A percentile compares a stretch with the other conserved stretches of the same genome.
These are phyloP conservation scores for Paraphaeosphaeria sporulosa DNA, from an alignment of 2,329 filamentous ascomycete genomes.

Conservation along the genomic window DNA sequence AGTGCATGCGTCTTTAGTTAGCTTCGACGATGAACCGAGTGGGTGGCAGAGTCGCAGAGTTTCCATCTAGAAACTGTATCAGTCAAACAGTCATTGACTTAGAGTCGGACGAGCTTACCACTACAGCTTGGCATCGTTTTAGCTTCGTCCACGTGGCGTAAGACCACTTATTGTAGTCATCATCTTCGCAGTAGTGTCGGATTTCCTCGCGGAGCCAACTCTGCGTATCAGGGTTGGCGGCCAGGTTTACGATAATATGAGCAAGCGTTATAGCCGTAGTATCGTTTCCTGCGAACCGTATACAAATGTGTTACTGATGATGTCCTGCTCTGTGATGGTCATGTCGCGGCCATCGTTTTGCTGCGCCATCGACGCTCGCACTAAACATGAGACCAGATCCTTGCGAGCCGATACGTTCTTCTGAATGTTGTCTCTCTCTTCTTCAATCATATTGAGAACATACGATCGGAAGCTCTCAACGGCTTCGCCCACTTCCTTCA, in stretches of 20 bases:
- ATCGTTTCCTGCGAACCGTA: conserved; percentile 61
- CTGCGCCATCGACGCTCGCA: conserved; percentile 23
- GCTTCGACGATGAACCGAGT: conserved; percentile 16
- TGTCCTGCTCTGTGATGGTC: conserved; percentile 29
- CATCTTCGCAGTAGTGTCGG: conserved; percentile 15
- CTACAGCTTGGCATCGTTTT: conserved; percentile 54
- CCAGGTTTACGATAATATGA: conserved; percentile 53
- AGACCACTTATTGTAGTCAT: conserved; percentile 36
- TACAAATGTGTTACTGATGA: conserved; percentile 56
- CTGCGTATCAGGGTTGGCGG: conserved; percentile 55
- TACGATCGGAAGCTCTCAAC: conserved; percentile 20
- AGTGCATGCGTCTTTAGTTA: conserved; percentile 1
- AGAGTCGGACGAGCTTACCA: too few species aligned
- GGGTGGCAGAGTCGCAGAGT: conserved; percentile 23
- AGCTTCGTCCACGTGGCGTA: conserved; percentile 53
- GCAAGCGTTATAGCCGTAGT: conserved; percentile 56
- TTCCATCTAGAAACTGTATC: conserved; percentile 14
- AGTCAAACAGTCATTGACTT: conserved; percentile 13
- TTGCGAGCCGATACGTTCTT: neutral
- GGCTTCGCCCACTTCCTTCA: conserved; percentile 17
- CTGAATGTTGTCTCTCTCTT: conserved; percentile 6
- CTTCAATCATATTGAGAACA: conserved; percentile 13
- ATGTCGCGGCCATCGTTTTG: conserved; percentile 45
- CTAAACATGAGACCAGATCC: conserved; percentile 17
- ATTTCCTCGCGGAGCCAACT: conserved; percentile 57